Base-by-base conservation (phyloP, 805 yeast species). In the Ogataea corticis region DNA sequence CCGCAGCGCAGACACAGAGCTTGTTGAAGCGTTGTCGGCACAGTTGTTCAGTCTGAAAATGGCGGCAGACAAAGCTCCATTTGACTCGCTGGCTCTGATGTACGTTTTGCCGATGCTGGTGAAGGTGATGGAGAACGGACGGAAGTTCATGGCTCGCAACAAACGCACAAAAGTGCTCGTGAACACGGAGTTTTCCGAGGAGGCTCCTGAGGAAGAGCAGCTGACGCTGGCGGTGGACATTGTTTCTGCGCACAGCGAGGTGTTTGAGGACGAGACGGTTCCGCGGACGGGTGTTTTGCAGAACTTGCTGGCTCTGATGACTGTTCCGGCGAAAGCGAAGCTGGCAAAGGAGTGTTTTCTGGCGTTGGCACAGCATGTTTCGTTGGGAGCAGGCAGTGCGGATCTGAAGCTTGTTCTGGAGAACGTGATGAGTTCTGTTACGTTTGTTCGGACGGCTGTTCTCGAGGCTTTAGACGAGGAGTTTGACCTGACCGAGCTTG, bases 131-230 rank as follows among this genome's bases (percentile, higher is more conserved):
- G 80, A 80, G 44, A 77, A 74, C 9, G 37, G 94, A 95, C 48
- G 83, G 80, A 45, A 66, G 59, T 1, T 85, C 1, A 56, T 77
- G 42, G 75, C 70, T 50, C 79, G 77, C 55, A 70, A 82, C 2
- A 72, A 71, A 36, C 82, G 80, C 57, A 74, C 70, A 2, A 63
- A 68, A 9, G 61, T 65, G 40, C 68, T 65, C 5, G 69, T 75
- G 1, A 83, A 82, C 25, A 70, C 83, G 2, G 95, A 87, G 56
- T 86, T 83, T 61, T 77, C 77, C 25, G 92, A 88, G 44, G 96
- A 87, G 62, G 88, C 83, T 54, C 82, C 82, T n/a, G 90, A 86
- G 59, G 97, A 91, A 63, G 97, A 90, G 61, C 92, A 87, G 56
- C 69, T 90, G 40, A 65, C 86, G 40, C 69, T 92, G 46, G 85